Conservation (phyloP, 805 yeast genomes). For the Saturnispora kantuleensis region DNA sequence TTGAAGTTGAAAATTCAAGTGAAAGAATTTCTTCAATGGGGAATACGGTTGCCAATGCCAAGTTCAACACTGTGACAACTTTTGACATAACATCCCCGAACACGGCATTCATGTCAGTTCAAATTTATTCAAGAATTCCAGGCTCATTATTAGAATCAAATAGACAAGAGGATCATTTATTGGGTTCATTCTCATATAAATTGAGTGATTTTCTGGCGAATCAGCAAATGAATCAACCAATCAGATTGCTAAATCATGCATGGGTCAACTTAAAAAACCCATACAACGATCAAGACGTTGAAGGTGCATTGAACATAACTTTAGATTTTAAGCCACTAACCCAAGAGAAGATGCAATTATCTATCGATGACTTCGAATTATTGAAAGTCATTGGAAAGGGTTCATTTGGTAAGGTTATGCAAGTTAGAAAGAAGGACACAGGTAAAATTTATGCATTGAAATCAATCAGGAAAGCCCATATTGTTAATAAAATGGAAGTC, state of each 20-base stretch:
- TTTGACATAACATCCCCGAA: constrained; percentile 71
- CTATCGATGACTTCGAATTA: constrained; percentile 86
- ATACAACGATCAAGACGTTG: constrained; percentile 23
- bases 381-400: constrained; percentile 96
- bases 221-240: constrained; percentile 23
- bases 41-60: constrained; percentile 69
- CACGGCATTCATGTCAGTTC: constrained; percentile 45
- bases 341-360: constrained; percentile 39
- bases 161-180: constrained; percentile 52
- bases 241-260: constrained; percentile 59
- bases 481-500: constrained; percentile 88
- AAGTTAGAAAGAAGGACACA: constrained; percentile 92
- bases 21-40: constrained; percentile 78
- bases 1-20: constrained; percentile 93
- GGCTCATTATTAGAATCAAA: constrained; percentile 38
- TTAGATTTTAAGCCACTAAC: constrained; percentile 29
- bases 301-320: constrained; percentile 32
- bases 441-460: constrained; percentile 90
- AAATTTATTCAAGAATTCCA: constrained; percentile 73
- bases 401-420: constrained; percentile 98
- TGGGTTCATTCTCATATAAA: constrained; percentile 62
- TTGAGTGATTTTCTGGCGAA: constrained; percentile 25
- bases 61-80: constrained; percentile 81
- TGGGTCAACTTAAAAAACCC: constrained; percentile 31
- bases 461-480: constrained; percentile 87